Evolutionary conservation across 768 basidiomycete species (phyloP), one percentile per base, ranked within the genome.

Genomic region (Hemileccinum impolitum): DNA sequence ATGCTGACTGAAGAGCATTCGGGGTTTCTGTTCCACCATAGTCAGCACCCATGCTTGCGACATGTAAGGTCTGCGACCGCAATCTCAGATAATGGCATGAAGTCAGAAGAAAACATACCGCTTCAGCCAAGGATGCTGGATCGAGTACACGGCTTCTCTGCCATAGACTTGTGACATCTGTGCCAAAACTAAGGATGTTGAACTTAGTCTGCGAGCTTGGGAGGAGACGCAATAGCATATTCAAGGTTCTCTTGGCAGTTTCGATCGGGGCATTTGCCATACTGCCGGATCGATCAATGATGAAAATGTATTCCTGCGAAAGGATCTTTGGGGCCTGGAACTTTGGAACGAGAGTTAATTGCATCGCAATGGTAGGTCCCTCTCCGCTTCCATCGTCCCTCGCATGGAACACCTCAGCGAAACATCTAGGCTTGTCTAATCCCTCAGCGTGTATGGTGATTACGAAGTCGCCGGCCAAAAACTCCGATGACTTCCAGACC

Each of bases 161-260:
- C 75, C 75, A 80, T 3, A 81, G 54, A 8, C 58, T 39, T 4
- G 49, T 51, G 6, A 60, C 60, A 0, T 11, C 0, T 10, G 1
- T 41, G 0, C 79, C 80, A 55, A 85, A 85, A 45, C 75, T 76
- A 46, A 79, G 70, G n/a, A 85, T 69, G 44, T 85, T 85, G 69
- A 85, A 80, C 1, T 43, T 55, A 0, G 80, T 75, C 4, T 67
- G 67, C 0, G 52, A 32, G 21, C 37, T 48, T 0, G 81, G 79
- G 4, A 85, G 67, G 56, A 80, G 69, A 6, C 69, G 72, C 14
- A 85, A 65, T 0, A 85, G 57, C 53, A 79, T 67, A 0, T 41
- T 40, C 28, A 84, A 62, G 0, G 80, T 77, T 26, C 61, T 50
- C 52, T 75, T 81, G 7, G 81, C 80, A 3, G 69, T 74, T 31